Conservation (phyloP, 2,329 filamentous ascomycete species). For the Epichloe typhina region DNA sequence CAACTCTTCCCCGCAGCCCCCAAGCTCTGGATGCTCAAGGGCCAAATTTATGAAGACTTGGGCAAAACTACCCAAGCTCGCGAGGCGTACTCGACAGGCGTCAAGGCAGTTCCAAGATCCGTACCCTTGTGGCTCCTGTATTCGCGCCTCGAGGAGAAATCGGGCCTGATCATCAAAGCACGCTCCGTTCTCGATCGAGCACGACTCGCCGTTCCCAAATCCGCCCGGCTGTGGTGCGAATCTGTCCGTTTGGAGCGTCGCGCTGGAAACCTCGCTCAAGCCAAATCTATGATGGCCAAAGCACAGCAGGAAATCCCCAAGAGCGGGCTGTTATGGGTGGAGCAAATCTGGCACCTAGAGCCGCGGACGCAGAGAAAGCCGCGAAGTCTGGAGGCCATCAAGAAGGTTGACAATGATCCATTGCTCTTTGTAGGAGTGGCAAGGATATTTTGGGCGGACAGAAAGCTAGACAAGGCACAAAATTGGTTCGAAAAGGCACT, state of each 20-base stretch:
- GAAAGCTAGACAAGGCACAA: constrained; percentile 83
- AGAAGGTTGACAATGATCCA: constrained; percentile 89
- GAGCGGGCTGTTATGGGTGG: constrained; percentile 79
- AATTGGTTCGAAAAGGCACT: constrained; percentile 97
- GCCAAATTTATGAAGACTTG: constrained; percentile 85
- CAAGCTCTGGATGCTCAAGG: constrained; percentile 98
- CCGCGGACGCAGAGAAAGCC: constrained; percentile 84
- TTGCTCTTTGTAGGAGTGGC: constrained; percentile 83
- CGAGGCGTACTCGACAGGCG: constrained; percentile 79
- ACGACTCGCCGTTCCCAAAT: constrained; percentile 75
- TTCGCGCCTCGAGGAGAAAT: constrained; percentile 72
- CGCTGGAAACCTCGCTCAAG: constrained; percentile 69
- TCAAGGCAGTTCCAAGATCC: constrained; percentile 72
- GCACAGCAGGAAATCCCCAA: constrained; percentile 84
- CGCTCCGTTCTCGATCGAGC: constrained; percentile 88
- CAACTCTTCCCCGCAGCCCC: constrained; percentile 72
- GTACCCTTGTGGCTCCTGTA: constrained; percentile 85
- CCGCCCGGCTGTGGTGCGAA: constrained; percentile 76
- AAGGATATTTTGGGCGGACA: constrained; percentile 90
- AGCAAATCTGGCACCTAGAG: constrained; percentile 93
- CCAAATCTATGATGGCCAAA: constrained; percentile 83
- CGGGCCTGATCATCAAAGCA: constrained; percentile 77
- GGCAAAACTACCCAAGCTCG: constrained; percentile 71
- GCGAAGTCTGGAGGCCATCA: constrained; percentile 83
- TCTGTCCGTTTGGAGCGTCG: constrained; percentile 87